Evolutionary conservation across 2,329 filamentous ascomycete species (phyloP).

Genomic region (Botryotinia calthae): DNA sequence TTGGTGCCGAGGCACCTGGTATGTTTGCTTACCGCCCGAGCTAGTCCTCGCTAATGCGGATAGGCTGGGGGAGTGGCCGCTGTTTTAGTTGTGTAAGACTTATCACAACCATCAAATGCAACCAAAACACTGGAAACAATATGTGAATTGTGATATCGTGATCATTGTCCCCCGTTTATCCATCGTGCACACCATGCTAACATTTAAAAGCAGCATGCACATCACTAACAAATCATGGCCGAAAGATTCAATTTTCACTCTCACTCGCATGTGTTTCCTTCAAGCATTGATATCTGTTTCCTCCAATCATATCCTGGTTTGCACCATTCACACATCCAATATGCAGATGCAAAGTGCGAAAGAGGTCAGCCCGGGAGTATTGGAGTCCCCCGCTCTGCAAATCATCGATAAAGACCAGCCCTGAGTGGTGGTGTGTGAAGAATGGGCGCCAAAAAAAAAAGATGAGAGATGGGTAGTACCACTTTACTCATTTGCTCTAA

Average conservation of each 20-base stretch:
- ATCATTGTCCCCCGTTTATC: no score
- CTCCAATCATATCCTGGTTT: conserved; percentile 11
- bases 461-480: conserved; percentile 6
- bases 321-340: neutral
- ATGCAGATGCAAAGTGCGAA: conserved; percentile 5
- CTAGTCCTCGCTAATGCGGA: conserved; percentile 18
- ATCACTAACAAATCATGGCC: conserved; percentile 13
- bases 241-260: neutral
- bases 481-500: conserved; percentile 8
- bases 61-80: neutral
- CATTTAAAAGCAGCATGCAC: conserved; percentile 2
- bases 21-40: conserved; percentile 10
- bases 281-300: neutral
- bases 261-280: conserved; percentile 8
- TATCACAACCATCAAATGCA: neutral
- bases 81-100: neutral
- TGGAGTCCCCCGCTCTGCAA: conserved; percentile 19
- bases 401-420: conserved; percentile 11
- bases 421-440: conserved; percentile 13
- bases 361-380: neutral
- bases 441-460: conserved; percentile 12
- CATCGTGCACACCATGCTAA: neutral
- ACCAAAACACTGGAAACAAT: neutral
- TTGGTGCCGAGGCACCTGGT: neutral
- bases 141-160: neutral